These are phyloP conservation scores for Metschnikowia sp. DNA, from an alignment of 805 yeast genomes.

Conservation along the genomic window DNA sequence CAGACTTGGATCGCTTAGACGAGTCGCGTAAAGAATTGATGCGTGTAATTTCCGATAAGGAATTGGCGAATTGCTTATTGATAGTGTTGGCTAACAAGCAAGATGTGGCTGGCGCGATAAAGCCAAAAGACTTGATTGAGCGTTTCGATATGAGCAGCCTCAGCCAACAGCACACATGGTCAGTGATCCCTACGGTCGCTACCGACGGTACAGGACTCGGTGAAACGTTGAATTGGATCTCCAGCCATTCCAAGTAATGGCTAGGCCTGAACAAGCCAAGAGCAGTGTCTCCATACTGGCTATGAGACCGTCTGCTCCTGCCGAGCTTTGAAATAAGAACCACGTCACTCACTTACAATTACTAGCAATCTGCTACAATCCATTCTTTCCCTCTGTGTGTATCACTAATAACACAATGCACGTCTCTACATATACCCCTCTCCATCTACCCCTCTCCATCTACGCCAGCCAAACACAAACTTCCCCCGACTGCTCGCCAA, in stretches of 20 bases:
- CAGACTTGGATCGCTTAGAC: slow-evolving; percentile 66
- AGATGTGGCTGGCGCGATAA: slow-evolving; percentile 67
- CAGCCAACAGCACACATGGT: slow-evolving; percentile 72
- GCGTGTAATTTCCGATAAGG: slow-evolving; percentile 78
- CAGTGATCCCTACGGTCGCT: slow-evolving; percentile 89
- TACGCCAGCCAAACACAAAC: slow-evolving; percentile 18
- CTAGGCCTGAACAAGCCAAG: too few species aligned
- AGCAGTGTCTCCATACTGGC: too few species aligned
- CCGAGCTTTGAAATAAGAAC: too few species aligned
- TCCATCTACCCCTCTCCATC: neutral
- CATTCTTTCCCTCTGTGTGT: too few species aligned
- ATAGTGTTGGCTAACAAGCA: slow-evolving; percentile 89
- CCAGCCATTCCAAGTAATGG: slow-evolving; percentile 48
- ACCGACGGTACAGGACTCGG: slow-evolving; percentile 85
- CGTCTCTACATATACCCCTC: neutral
- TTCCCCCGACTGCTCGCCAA: slow-evolving; percentile 80
- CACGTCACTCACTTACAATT: too few species aligned
- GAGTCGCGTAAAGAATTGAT: slow-evolving; percentile 76
- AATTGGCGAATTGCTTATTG: slow-evolving; percentile 73
- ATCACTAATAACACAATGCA: too few species aligned
- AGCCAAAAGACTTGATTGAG: slow-evolving; percentile 78
- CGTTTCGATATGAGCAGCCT: slow-evolving; percentile 59
- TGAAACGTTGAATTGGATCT: slow-evolving; percentile 85
- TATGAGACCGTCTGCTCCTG: too few species aligned
- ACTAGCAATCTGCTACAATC: too few species aligned